Percentiles rank a stretch among this genome's conserved stretches.
phyloP scores from a whole-genome alignment of 768 basidiomycete genomes.

The Fibroporia radiculosa region DNA sequence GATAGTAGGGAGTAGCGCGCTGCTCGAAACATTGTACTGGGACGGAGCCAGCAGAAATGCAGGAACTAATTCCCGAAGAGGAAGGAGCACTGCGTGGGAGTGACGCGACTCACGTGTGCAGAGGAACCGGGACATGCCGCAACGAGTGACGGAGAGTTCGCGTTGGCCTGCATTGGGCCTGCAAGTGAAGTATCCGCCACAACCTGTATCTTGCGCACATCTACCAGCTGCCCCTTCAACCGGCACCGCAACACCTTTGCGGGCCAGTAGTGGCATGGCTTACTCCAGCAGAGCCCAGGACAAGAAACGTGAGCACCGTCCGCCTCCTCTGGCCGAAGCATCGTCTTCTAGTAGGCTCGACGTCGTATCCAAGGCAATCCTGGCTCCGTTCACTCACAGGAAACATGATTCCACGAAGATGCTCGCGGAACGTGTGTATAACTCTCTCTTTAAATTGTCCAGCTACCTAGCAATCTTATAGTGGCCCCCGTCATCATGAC shows the following conservation, averaged over 20 bases:
- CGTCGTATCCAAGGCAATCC: constrained; percentile 58
- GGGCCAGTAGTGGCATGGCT: constrained; percentile 13
- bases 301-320: constrained; percentile 32
- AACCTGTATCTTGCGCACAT: background rate
- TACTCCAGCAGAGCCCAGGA: constrained; percentile 17
- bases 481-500: constrained; percentile 91
- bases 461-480: constrained; percentile 18
- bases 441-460: constrained; percentile 3
- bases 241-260: background rate
- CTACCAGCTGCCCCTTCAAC: background rate
- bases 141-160: background rate
- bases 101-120: background rate
- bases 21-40: background rate
- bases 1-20: background rate
- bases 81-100: background rate
- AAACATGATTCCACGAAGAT: constrained; percentile 67
- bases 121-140: background rate
- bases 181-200: too few species aligned
- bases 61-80: background rate
- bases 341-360: constrained; percentile 37
- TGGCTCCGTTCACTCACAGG: constrained; percentile 57
- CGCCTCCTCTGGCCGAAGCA: constrained; percentile 24
- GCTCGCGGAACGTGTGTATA: constrained; percentile 60
- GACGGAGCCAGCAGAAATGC: background rate
- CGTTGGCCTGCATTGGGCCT: background rate